Evolutionary conservation across 768 basidiomycete genomes (phyloP), one percentile per base, ranked within the genome.

Genomic region (Suillus subalutaceus): DNA sequence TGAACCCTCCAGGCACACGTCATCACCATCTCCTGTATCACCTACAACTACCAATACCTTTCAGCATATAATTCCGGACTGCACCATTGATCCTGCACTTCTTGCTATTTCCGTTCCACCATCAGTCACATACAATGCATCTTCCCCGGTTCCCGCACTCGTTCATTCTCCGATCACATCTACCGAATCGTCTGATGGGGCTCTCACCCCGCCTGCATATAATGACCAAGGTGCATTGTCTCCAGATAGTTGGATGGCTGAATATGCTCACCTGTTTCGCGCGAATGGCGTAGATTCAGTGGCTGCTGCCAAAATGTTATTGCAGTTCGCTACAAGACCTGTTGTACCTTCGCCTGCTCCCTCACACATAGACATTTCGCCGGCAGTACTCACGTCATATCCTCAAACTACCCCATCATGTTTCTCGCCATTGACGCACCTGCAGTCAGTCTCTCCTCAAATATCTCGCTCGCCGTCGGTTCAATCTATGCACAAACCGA

Each of bases 71-170:
- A 63, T 63, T 61, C 62, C 26, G 38, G 74, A 78, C 26, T 72
- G 73, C 40, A 69, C 68, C 23, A 78, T 78, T 13, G 79, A 80
- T 68, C 79, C 79, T 4, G 41, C 63, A 20, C 63, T 80, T n/a
- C 63, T 80, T 8, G 78, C 70, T 37, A 59, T 81, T 26, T 74
- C 77, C 4, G 38, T 64, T 61, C 70, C 67, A 23, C 68, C 55
- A 37, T 56, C 56, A 44, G 63, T 18, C 41, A 63, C 18, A 16
- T 59, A n/a, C 35, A 56, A 56, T 56, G 32, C 55, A 56, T 37
- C 13, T 56, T 13, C 55, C 12, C 32, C 32, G 20, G 32, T 37
- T 56, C 55, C 55, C 3, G 55, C 35, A 37, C 55, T 56, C 55
- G 55, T 56, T 44, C 38, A 55, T 58, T 63, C 60, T 48, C 44